Evolutionary conservation across 352 stramenopile genomes (phyloP), one percentile per base, ranked within the genome.

Genomic region (Aphanomyces euteiches): DNA sequence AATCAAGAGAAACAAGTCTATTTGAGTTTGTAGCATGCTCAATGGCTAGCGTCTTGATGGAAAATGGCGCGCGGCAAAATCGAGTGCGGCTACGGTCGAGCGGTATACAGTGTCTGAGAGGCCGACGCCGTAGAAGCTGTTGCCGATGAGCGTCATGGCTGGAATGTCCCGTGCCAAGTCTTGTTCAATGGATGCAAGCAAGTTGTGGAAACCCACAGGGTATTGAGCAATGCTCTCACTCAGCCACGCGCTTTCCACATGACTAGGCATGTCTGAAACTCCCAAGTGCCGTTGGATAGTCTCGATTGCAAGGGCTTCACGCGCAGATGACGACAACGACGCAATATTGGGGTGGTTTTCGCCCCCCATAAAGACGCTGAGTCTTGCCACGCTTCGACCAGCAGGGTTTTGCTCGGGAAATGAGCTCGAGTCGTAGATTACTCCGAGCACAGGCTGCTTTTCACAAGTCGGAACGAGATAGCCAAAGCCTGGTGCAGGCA

Each of bases 401-500:
- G 65, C 68, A 12, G 76, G 45, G 64, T 94, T 92, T 74, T 96
- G 89, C n/a, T 79, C 77, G 0, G 89, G 89, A 65, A 96, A 96
- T 36, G 88, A 87, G 67, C 92, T 91, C 53, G 86, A 95, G 81
- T 96, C 89, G 73, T 90, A 96, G 19, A 96, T 86, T 56, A 91
- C 84, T 6, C 87, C 89, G 10, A 95, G 79, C 34, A 95, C 77
- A 34, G 80, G 79, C 66, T 95, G 76, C 39, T 80, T 79, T 69
- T 95, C 85, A 17, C 74, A 79, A 13, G 77, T 85, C 4, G 89
- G 89, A 17, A 96, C 79, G 50, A 96, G 79, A 57, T 96, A 93
- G 17, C 89, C 89, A 66, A 96, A 96, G 43, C 89, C 89, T n/a
- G 86, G 78, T 8, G 70, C 85, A 59, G 74, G 47, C 37, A 95